Conservation (phyloP, 768 basidiomycete genomes). For the Termitomyces sp. region DNA sequence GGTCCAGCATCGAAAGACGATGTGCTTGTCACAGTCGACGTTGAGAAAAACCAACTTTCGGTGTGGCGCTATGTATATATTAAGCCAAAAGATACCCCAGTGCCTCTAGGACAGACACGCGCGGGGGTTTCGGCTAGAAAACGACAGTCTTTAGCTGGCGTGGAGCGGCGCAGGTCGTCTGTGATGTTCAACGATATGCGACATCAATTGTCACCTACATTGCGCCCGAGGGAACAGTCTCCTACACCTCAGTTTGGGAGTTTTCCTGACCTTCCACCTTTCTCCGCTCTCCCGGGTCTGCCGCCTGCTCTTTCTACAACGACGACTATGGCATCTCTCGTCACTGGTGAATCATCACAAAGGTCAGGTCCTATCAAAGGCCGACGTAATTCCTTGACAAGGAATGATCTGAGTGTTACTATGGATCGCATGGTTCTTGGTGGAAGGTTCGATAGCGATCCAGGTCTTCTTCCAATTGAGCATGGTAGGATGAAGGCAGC, state of each 20-base stretch:
- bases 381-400: constrained; percentile 39
- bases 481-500: constrained; percentile 64
- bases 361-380: constrained; percentile 23
- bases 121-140: constrained; percentile 26
- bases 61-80: constrained; percentile 73
- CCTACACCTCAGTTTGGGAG: constrained; percentile 28
- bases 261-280: constrained; percentile 34
- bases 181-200: constrained; percentile 29
- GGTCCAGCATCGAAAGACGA: constrained; percentile 36
- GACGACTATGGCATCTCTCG: constrained; percentile 46
- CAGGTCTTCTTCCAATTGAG: constrained; percentile 35
- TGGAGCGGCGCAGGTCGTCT: constrained; percentile 33
- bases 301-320: constrained; percentile 46
- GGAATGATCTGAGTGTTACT: constrained; percentile 53
- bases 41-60: constrained; percentile 45
- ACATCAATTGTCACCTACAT: constrained; percentile 31
- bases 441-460: constrained; percentile 39
- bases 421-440: constrained; percentile 67
- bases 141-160: constrained; percentile 31
- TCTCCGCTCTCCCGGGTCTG: constrained; percentile 47
- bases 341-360: constrained; percentile 27
- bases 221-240: constrained; percentile 26
- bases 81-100: constrained; percentile 50
- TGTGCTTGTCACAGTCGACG: constrained; percentile 54
- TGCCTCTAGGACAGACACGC: constrained; percentile 26